Percentiles rank a stretch among this genome's conserved stretches.
Evolutionary conservation across 176 grass and related monocot genomes (phyloP).

Genomic region (Aegilops sharonensis): DNA sequence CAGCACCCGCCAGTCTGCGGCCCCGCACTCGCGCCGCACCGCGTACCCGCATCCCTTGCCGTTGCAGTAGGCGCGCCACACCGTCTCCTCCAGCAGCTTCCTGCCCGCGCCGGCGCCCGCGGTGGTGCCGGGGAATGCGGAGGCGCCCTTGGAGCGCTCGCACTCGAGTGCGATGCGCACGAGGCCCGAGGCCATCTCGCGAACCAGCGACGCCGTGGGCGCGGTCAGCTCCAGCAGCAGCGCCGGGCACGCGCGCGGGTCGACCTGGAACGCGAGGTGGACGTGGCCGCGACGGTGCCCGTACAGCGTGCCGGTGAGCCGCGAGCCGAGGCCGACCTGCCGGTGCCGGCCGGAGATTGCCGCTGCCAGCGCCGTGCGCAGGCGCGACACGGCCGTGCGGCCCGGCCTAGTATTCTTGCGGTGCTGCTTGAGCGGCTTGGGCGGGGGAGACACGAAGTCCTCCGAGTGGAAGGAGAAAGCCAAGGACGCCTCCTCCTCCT

Average conservation of each 20-base stretch:
- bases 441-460: slow-evolving; percentile 40
- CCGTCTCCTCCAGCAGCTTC: slow-evolving; percentile 71
- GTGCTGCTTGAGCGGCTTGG: slow-evolving; percentile 24
- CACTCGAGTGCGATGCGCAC: slow-evolving; percentile 87
- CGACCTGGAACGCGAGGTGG: slow-evolving; percentile 70
- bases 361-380: slow-evolving; percentile 46
- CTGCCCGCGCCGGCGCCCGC: slow-evolving; percentile 17
- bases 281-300: slow-evolving; percentile 80
- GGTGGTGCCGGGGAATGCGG: not conserved
- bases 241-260: slow-evolving; percentile 49
- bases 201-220: slow-evolving; percentile 71
- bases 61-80: slow-evolving; percentile 89
- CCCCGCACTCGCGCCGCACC: slow-evolving; percentile 56
- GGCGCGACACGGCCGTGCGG: slow-evolving; percentile 42
- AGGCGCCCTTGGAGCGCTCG: slow-evolving; percentile 44
- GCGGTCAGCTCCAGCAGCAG: slow-evolving; percentile 71
- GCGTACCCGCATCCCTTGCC: slow-evolving; percentile 74
- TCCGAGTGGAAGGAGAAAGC: slow-evolving; percentile 60
- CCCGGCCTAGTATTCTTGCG: slow-evolving; percentile 24
- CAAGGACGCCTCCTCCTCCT: slow-evolving; percentile 47
- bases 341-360: slow-evolving; percentile 54
- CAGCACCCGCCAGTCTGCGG: slow-evolving; percentile 70
- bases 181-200: slow-evolving; percentile 88
- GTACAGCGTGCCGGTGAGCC: slow-evolving; percentile 76
- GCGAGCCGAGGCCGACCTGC: slow-evolving; percentile 54